Evolutionary conservation across 179 eudicot species (phyloP).

Genomic region (Camellia oleifera): DNA sequence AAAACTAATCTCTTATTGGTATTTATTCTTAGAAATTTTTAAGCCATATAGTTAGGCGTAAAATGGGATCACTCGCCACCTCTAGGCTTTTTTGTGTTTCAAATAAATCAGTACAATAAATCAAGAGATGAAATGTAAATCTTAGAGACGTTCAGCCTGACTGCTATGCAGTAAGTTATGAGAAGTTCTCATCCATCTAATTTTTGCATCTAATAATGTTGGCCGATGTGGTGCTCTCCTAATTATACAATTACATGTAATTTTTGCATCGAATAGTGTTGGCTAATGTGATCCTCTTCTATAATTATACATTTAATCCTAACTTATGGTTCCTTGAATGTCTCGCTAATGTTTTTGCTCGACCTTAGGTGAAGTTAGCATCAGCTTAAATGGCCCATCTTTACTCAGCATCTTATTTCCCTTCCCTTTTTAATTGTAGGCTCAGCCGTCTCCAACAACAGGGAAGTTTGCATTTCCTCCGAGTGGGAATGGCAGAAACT

Average conservation of each 20-base stretch:
- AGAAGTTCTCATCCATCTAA: background rate
- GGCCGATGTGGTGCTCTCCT: background rate
- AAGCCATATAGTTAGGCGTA: too few species aligned
- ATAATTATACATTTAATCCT: background rate
- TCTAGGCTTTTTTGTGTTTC: too few species aligned
- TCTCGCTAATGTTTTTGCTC: background rate
- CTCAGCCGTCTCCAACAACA: slow-evolving; percentile 63
- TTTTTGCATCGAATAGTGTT: too few species aligned
- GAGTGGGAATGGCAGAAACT: slow-evolving; percentile 25
- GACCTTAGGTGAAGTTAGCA: background rate
- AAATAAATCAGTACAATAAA: background rate
- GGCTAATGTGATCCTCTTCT: too few species aligned
- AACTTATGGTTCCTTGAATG: slow-evolving; percentile 1
- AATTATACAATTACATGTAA: background rate
- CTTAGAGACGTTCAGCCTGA: background rate
- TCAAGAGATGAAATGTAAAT: background rate
- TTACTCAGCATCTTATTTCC: background rate
- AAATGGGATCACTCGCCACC: too few species aligned
- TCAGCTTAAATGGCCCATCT: background rate
- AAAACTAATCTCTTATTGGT: too few species aligned
- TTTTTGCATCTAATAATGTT: background rate
- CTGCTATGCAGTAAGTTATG: background rate
- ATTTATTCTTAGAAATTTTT: too few species aligned
- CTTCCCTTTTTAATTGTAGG: slow-evolving; percentile 24
- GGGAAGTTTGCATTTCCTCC: slow-evolving; percentile 38